A percentile compares a stretch with the other conserved stretches of the same genome.
These are phyloP conservation scores for Talaromyces nanjingensis DNA, from an alignment of 495 filamentous ascomycete genomes.

Conservation along the genomic window DNA sequence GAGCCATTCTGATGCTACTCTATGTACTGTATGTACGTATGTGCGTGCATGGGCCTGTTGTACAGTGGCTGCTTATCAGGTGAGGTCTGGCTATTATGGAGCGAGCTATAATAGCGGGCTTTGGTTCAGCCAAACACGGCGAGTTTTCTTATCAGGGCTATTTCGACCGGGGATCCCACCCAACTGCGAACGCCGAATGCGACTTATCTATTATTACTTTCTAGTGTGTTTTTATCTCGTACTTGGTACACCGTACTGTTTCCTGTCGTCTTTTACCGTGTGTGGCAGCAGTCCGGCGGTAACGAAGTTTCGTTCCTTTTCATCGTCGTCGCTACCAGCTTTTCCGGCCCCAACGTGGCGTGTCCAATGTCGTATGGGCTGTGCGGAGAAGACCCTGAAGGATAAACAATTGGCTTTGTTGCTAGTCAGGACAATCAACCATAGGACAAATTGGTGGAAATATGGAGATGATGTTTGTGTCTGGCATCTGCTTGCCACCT, in stretches of 20 bases:
- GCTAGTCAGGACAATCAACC: background rate
- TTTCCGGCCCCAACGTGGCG: background rate
- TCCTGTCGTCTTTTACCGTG: background rate
- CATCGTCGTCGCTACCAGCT: background rate
- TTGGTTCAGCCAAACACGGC: background rate
- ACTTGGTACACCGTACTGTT: background rate
- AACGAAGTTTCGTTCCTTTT: background rate
- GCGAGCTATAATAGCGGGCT: background rate
- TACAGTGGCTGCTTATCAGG: background rate
- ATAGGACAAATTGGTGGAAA: background rate
- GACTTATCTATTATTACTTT: background rate
- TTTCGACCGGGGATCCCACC: background rate
- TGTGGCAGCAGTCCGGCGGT: background rate
- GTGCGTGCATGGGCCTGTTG: background rate
- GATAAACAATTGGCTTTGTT: background rate
- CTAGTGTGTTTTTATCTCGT: background rate
- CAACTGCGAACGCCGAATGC: background rate
- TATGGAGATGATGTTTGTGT: background rate
- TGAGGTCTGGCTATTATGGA: background rate
- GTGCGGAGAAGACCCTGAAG: constrained; percentile 1
- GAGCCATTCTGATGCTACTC: background rate
- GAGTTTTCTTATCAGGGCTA: background rate
- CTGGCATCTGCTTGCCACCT: background rate
- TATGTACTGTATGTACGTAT: background rate
- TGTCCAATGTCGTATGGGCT: background rate